These are phyloP conservation scores for Hemileccinum impolitum DNA, from an alignment of 768 basidiomycete genomes.

Conservation along the genomic window DNA sequence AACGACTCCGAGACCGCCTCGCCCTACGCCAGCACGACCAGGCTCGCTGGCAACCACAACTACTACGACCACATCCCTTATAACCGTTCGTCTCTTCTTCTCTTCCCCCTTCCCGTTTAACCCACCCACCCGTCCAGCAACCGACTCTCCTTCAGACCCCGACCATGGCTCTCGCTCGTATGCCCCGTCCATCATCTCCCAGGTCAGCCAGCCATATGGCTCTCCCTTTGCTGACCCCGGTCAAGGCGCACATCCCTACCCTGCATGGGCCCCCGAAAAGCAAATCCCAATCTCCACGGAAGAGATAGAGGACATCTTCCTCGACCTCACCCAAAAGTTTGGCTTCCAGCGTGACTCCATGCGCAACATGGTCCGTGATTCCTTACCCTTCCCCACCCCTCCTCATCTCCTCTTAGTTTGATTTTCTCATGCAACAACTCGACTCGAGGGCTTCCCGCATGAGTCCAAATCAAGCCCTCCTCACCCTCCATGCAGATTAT, in stretches of 20 bases:
- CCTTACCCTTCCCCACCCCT: not conserved
- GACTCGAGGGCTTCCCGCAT: slow-evolving; percentile 98
- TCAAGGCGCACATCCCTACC: slow-evolving; percentile 69
- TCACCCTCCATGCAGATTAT: slow-evolving; percentile 97
- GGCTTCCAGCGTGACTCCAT: slow-evolving; percentile 96
- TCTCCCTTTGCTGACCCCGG: slow-evolving; percentile 60
- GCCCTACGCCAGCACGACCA: slow-evolving; percentile 57
- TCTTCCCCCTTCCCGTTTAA: not conserved
- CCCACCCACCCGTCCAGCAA: slow-evolving; percentile 9
- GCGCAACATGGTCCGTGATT: slow-evolving; percentile 78
- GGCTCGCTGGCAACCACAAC: slow-evolving; percentile 46
- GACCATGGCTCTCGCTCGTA: slow-evolving; percentile 43
- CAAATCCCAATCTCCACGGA: slow-evolving; percentile 96
- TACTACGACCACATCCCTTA: slow-evolving; percentile 29
- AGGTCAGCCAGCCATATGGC: slow-evolving; percentile 53
- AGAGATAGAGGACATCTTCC: slow-evolving; percentile 98
- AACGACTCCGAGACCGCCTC: slow-evolving; percentile 51
- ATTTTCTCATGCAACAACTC: slow-evolving; percentile 96
- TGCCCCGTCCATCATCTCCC: slow-evolving; percentile 57
- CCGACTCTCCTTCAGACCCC: slow-evolving; percentile 28
- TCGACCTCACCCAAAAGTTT: slow-evolving; percentile 98
- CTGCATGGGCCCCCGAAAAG: slow-evolving; percentile 91
- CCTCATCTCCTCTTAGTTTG: slow-evolving; percentile 57
- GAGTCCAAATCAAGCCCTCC: slow-evolving; percentile 92
- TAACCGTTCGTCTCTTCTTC: slow-evolving; percentile 13